A percentile compares a stretch with the other conserved stretches of the same genome.
These are phyloP conservation scores for Epichloe gansuensis DNA, from an alignment of 2,329 filamentous ascomycete genomes.

Conservation along the genomic window DNA sequence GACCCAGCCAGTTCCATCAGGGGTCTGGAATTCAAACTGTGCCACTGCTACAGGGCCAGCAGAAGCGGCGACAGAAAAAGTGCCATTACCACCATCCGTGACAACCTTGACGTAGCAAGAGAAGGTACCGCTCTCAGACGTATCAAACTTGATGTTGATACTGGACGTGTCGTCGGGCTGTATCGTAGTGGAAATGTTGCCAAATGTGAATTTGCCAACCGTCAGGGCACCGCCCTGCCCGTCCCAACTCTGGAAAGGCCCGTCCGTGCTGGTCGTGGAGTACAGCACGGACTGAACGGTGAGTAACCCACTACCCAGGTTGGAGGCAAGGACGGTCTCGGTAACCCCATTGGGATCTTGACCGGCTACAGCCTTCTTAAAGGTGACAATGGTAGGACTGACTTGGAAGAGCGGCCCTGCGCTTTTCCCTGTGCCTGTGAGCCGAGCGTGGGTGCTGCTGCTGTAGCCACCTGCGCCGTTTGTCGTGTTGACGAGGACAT, in stretches of 20 bases:
- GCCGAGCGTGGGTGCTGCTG: conserved; percentile 29
- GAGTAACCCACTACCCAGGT: conserved; percentile 34
- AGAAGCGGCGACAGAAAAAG: conserved; percentile 34
- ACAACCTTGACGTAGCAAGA: conserved; percentile 33
- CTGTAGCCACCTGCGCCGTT: conserved; percentile 34
- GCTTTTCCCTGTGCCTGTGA: conserved; percentile 38
- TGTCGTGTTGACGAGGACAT: conserved; percentile 34
- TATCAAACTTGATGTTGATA: conserved; percentile 34
- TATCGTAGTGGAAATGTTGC: conserved; percentile 31
- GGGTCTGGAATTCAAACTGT: conserved; percentile 40
- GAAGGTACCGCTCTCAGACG: conserved; percentile 32
- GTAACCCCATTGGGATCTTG: conserved; percentile 22
- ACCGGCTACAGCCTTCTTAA: conserved; percentile 35
- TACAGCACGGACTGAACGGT: conserved; percentile 31
- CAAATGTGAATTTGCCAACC: conserved; percentile 36
- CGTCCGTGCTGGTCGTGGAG: conserved; percentile 28
- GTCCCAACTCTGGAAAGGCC: conserved; percentile 29
- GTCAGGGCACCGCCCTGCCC: conserved; percentile 20
- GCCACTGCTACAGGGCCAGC: conserved; percentile 36
- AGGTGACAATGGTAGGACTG: conserved; percentile 34
- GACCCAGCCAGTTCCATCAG: conserved; percentile 38
- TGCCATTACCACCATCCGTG: conserved; percentile 35
- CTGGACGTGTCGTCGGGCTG: conserved; percentile 24
- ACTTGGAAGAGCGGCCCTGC: conserved; percentile 30
- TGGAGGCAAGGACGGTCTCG: conserved; percentile 34